phyloP scores from a whole-genome alignment of 108 stramenopile genomes.

The Cyclotella baltica region DNA sequence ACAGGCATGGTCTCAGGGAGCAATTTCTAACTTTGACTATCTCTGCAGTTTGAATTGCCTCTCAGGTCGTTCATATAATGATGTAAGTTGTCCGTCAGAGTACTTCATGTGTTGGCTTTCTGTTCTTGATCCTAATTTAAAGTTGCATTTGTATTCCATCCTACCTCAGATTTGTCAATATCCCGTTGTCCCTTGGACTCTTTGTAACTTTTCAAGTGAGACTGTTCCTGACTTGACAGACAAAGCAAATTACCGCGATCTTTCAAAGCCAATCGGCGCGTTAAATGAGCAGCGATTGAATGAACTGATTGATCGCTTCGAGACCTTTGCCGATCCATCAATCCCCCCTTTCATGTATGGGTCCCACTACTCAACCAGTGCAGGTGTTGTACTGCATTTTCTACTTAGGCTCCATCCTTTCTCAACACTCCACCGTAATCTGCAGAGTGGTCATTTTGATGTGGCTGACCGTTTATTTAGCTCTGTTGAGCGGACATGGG shows the following conservation, averaged over 20 bases:
- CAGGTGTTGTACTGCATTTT: conserved; percentile 97
- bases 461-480: conserved; percentile 97
- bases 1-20: conserved; percentile 90
- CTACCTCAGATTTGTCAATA: conserved; percentile 88
- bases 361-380: conserved; percentile 96
- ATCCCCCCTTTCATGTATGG: conserved; percentile 99
- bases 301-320: conserved; percentile 93
- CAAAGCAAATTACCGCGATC: conserved; percentile 86
- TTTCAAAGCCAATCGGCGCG: conserved; percentile 96
- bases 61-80: conserved; percentile 96
- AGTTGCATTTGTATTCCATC: neutral
- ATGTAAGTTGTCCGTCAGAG: conserved; percentile 27
- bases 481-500: conserved; percentile 92
- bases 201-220: conserved; percentile 90
- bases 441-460: conserved; percentile 98
- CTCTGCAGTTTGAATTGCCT: conserved; percentile 93
- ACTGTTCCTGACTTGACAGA: conserved; percentile 92
- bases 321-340: conserved; percentile 91
- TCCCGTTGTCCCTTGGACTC: conserved; percentile 99
- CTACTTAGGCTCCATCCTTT: conserved; percentile 97
- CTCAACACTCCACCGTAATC: conserved; percentile 87
- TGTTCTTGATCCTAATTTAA: neutral
- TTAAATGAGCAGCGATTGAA: conserved; percentile 90
- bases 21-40: conserved; percentile 98
- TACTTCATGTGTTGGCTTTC: neutral